Evolutionary conservation across 441 rosid species (phyloP).

Genomic region (Gossypium laxum): DNA sequence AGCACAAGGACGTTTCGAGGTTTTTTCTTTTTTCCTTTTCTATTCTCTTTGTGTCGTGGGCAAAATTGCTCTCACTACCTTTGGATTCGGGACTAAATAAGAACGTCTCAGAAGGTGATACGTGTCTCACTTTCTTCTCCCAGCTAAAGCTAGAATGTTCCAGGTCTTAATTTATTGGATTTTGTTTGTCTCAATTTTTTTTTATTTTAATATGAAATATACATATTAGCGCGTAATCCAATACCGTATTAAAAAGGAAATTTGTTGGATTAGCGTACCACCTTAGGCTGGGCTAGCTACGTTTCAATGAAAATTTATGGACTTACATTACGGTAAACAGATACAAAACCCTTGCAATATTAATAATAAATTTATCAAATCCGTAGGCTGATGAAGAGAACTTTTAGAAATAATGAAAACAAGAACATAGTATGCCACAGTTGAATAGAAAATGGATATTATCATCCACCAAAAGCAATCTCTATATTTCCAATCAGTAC

Average conservation of each 20-base stretch:
- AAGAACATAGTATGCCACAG: not conserved
- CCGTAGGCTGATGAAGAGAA: not conserved
- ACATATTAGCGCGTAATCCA: not conserved
- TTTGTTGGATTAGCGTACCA: not conserved
- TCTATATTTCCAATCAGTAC: conserved; percentile 19
- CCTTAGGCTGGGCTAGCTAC: not conserved
- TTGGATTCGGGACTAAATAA: not conserved
- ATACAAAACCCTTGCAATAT: not conserved
- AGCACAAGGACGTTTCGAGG: not conserved
- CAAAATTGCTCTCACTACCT: not conserved
- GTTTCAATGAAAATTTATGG: not conserved
- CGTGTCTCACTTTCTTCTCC: not conserved
- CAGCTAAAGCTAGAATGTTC: conserved; percentile 23
- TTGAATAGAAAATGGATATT: not conserved
- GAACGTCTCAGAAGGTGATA: conserved; percentile 14
- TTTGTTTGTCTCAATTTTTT: not conserved
- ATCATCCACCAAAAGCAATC: not conserved
- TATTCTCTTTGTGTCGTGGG: not conserved
- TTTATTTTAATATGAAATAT: too few species aligned
- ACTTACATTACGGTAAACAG: not conserved
- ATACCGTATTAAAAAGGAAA: not conserved
- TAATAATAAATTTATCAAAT: not conserved
- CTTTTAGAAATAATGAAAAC: not conserved
- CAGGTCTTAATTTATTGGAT: not conserved
- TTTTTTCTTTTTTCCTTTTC: not conserved